phyloP scores from a whole-genome alignment of 2,329 filamentous ascomycete species.

The Waltergamsia citrina region DNA sequence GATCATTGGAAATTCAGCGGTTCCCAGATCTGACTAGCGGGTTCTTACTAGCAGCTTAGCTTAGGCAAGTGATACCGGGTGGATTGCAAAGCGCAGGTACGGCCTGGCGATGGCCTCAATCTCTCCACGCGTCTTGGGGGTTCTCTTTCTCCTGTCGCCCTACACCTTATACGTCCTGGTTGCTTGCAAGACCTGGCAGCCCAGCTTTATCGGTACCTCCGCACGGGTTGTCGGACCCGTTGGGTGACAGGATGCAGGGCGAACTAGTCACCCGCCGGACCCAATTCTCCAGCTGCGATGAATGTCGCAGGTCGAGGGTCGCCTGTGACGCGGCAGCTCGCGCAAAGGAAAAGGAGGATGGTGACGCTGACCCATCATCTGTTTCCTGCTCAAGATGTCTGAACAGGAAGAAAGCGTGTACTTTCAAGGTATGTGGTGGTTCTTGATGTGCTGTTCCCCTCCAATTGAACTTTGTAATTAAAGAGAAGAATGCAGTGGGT shows the following conservation, averaged over 20 bases:
- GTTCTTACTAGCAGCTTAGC: too few relatives aligned
- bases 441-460: background rate
- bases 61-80: too few relatives aligned
- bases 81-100: too few relatives aligned
- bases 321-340: slow-evolving; percentile 15
- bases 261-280: slow-evolving; percentile 15
- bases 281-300: slow-evolving; percentile 24
- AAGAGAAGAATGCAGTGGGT: slow-evolving; percentile 16
- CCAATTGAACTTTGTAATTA: background rate
- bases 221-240: too few relatives aligned
- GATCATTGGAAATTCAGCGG: too few relatives aligned
- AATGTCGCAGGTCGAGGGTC: slow-evolving; percentile 19
- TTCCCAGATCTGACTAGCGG: too few relatives aligned
- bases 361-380: slow-evolving; percentile 39
- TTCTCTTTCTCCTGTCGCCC: background rate
- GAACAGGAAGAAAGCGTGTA: slow-evolving; percentile 15
- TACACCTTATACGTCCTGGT: too few relatives aligned
- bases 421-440: slow-evolving; percentile 14
- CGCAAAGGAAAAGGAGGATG: slow-evolving; percentile 32
- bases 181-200: background rate
- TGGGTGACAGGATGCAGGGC: slow-evolving; percentile 4
- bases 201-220: background rate
- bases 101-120: too few relatives aligned
- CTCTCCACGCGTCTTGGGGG: background rate
- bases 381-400: slow-evolving; percentile 56